Evolutionary conservation across 78 protist species (phyloP).

Genomic region (Dictyostelium brefeldianum): DNA sequence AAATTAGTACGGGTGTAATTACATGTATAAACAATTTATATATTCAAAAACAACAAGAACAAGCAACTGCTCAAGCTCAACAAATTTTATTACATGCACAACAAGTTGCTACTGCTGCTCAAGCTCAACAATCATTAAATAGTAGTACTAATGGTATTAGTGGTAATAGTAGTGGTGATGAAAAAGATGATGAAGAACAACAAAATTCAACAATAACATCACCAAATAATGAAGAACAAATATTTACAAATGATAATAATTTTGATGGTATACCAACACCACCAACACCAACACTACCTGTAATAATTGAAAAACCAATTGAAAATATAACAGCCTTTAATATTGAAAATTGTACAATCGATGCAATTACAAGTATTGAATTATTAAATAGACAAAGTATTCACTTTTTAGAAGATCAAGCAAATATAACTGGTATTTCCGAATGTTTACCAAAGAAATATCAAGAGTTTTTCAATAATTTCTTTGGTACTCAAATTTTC

Average conservation of each 20-base stretch:
- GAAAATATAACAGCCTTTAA: background rate
- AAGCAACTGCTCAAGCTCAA: background rate
- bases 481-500: conserved; percentile 48
- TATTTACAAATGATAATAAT: background rate
- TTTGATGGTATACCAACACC: no score
- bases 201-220: no score
- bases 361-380: conserved; percentile 51
- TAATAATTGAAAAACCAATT: no score
- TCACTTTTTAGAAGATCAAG: conserved; percentile 58
- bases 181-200: background rate
- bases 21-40: conserved; percentile 68
- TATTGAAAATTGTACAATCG: conserved; percentile 35
- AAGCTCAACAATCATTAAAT: background rate
- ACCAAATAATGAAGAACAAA: background rate
- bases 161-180: background rate
- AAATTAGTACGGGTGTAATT: conserved; percentile 59
- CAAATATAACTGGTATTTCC: conserved; percentile 9
- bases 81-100: background rate
- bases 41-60: conserved; percentile 28
- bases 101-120: background rate
- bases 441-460: conserved; percentile 62
- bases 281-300: no score
- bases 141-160: background rate
- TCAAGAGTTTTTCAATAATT: conserved; percentile 38
- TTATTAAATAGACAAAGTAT: conserved; percentile 70